Conservation (phyloP, 225 moss, liverwort and hornwort species). For the Rhytidiadelphus loreus region DNA sequence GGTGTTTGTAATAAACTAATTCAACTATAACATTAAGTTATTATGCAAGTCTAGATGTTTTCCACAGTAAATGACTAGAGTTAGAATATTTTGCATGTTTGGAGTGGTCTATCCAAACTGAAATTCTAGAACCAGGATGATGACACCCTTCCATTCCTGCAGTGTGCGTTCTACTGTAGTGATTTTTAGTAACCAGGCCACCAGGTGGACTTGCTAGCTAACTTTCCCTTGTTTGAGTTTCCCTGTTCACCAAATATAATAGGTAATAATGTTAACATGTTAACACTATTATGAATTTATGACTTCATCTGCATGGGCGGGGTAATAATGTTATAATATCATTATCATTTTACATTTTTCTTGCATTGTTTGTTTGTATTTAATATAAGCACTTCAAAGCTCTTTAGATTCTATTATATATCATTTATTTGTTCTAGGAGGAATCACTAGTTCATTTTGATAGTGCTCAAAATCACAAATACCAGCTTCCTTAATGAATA, state of each 20-base stretch:
- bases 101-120: not conserved
- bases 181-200: not conserved
- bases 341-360: not conserved
- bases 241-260: not conserved
- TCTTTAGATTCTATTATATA: not conserved
- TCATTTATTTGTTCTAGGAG: not conserved
- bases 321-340: not conserved
- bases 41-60: not conserved
- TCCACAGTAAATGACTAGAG: not conserved
- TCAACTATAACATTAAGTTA: not conserved
- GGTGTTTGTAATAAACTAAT: not conserved
- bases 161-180: not conserved
- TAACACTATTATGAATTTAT: not conserved
- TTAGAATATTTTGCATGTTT: not conserved
- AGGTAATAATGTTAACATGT: not conserved
- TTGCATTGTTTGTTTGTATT: not conserved
- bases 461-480: too few species aligned
- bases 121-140: not conserved
- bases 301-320: not conserved
- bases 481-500: too few species aligned
- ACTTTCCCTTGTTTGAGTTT: not conserved
- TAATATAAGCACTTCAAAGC: not conserved
- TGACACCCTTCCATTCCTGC: too few species aligned
- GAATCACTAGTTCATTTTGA: too few species aligned
- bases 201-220: not conserved